Evolutionary conservation across 75 land plant species (phyloP), one percentile per base, ranked within the genome.

Genomic region (Sequoiadendron giganteum): DNA sequence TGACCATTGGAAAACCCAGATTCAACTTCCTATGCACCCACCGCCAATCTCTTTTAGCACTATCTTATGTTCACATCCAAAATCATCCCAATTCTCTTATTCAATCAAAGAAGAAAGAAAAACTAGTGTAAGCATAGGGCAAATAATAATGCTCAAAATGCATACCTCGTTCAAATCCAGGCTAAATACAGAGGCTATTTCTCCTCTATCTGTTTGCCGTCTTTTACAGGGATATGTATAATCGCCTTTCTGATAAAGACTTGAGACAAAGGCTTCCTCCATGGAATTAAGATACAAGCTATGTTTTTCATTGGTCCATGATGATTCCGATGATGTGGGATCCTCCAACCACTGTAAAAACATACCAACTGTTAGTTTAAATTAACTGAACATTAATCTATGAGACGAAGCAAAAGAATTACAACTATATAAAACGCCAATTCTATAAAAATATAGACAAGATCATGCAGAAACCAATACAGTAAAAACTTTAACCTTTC

Each of bases 271-370:
- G 9, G 82, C 82, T 42, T 79, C 47, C 82, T 79, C 82, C 6
- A 79, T 79, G 11, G 82, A 79, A 40, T 79, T 79, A 3, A 79
- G 45, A 40, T 79, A 42, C 47, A 79, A 8, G 82, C 47, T 79
- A 42, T 79, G 82, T 21, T 79, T 79, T 42, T 42, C 47, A 79
- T 79, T 10, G 25, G 47, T 79, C 82, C 82, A 79, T 42, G 81
- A 40, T 38, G 21, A 38, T 78, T 78, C 81, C 18, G 81, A 78
- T 39, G 10, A 18, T 78, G 47, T 40, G 43, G 82, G 28, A 79
- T 79, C 82, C 43, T 40, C 82, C 82, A 6, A 77, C 16, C 16
- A 25, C 82, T 79, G 47, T 76, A 25, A 42, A 42, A 21, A 42
- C 45, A 79, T 0, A 40, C 6, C 70, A 7, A 28, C 1, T 65